Evolutionary conservation across 129 eudicot genomes (phyloP).

Genomic region (Daucus carota): DH1_v3.0 NC_030389.2:10985001-10985500

Average conservation of each 20-base stretch:
- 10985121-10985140: background rate
- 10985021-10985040: background rate
- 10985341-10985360: background rate
- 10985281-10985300: background rate
- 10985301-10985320: background rate
- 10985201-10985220: background rate
- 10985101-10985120: background rate
- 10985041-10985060: background rate
- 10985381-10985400: background rate
- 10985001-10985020: background rate
- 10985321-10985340: background rate
- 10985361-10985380: background rate
- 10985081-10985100: background rate
- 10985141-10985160: background rate
- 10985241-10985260: background rate
- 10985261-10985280: background rate
- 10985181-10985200: background rate
- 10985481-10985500: constrained; percentile 89
- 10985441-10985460: background rate
- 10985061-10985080: background rate
- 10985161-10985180: background rate
- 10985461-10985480: constrained; percentile 57
- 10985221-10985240: background rate
- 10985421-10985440: background rate
- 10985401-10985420: background rate